Percentiles rank a stretch among this genome's conserved stretches.
Evolutionary conservation across 148 eudicot genomes (phyloP).

Genomic region (Spergularia bocconei): DNA sequence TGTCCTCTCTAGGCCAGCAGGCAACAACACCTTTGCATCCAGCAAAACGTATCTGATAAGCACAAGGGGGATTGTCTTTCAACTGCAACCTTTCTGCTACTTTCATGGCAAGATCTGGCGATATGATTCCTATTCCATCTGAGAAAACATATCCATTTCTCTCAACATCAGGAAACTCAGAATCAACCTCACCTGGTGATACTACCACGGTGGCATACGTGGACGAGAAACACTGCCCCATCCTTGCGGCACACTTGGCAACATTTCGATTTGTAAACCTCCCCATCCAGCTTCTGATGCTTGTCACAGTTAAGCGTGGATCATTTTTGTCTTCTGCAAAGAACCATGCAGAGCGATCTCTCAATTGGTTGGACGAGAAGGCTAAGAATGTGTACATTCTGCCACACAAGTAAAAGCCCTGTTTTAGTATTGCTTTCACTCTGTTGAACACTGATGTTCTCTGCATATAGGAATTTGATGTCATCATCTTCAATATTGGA

Average conservation of each 20-base stretch:
- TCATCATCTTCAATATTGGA: slow-evolving; percentile 56
- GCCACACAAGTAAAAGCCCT: slow-evolving; percentile 72
- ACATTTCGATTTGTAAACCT: slow-evolving; percentile 47
- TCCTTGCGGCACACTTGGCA: slow-evolving; percentile 95
- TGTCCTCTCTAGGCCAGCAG: slow-evolving; percentile 58
- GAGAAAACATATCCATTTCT: slow-evolving; percentile 74
- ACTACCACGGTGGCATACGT: slow-evolving; percentile 87
- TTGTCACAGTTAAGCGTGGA: slow-evolving; percentile 19
- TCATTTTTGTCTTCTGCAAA: slow-evolving; percentile 60
- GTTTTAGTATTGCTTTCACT: slow-evolving; percentile 42
- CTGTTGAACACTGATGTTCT: slow-evolving; percentile 56
- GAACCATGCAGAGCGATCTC: slow-evolving; percentile 97
- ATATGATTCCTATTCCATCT: slow-evolving; percentile 83
- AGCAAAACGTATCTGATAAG: slow-evolving; percentile 82
- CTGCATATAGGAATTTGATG: slow-evolving; percentile 37
- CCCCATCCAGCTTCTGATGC: slow-evolving; percentile 79
- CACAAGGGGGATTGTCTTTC: slow-evolving; percentile 59
- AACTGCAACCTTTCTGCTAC: slow-evolving; percentile 71
- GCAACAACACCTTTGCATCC: slow-evolving; percentile 95
- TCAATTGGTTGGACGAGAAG: slow-evolving; percentile 79
- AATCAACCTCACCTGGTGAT: slow-evolving; percentile 42
- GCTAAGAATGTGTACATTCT: slow-evolving; percentile 72
- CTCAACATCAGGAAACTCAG: slow-evolving; percentile 43
- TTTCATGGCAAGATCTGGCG: slow-evolving; percentile 67
- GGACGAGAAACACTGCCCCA: slow-evolving; percentile 92